Base-by-base conservation (phyloP, 768 basidiomycete species). In the Trametes elegans region DNA sequence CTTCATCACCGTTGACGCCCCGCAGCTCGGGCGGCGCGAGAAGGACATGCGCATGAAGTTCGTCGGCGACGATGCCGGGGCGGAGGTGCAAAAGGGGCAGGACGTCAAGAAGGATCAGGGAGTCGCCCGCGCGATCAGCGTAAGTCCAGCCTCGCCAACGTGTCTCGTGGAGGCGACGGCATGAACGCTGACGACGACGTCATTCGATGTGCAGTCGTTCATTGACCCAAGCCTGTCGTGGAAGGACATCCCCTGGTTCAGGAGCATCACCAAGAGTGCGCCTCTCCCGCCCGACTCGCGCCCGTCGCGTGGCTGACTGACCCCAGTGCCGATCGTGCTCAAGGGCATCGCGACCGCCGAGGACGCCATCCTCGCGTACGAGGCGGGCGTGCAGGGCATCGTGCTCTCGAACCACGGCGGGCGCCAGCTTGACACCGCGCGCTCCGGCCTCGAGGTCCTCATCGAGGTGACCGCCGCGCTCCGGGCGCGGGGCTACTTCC, bases 1-100 rank as follows among this genome's bases (percentile, higher is more conserved):
- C 13, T 97, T 98, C 72, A 96, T 98, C 68, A 98, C 96, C 0
- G 96, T 98, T 23, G 96, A 98, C 72, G 96, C 96, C 0, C 95
- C 96, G 3, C 94, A 97, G 62, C 84, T 98, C 7, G 96, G 96
- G 36, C 82, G 94, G 11, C 80, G 95, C 51, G 94, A 96, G 70
- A 93, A 93, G 73, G 83, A 98, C 74, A 50, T 61, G 63, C 55
- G 50, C 58, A 58, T 55, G 48, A 59, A 55, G 34, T 45, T 57
- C 38, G 61, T 59, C 5, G 88, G 84, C 34, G 84, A 84, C 60
- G 80, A 79, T 34, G 78, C 80, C n/a, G 81, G 80, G 49, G 79
- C 82, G 3, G 64, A 68, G 26, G 80, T 79, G 58, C 80, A 80
- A 66, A 73, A 72, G 14, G 71, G 71, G 13, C 71, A 76, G 16